A percentile compares a stretch with the other conserved stretches of the same genome.
Evolutionary conservation across 2,329 filamentous ascomycete genomes (phyloP).

Genomic region (Penicillium corylophilum): DNA sequence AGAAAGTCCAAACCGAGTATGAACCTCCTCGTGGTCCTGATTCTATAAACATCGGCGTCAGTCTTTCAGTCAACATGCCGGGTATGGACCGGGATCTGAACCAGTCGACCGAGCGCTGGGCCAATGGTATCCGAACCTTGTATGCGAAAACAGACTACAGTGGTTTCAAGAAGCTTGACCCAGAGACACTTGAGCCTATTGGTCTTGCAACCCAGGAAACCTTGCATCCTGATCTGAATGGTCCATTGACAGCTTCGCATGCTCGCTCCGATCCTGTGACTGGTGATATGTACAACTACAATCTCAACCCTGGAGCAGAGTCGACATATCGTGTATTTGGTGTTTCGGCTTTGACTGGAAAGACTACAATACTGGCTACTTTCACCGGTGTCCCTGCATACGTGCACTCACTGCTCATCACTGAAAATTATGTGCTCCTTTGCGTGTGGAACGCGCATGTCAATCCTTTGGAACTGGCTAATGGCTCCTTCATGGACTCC

Average conservation of each 20-base stretch:
- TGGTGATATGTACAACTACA: conserved; percentile 79
- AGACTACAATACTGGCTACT: conserved; percentile 69
- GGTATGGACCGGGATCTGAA: conserved; percentile 43
- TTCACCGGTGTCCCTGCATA: conserved; percentile 64
- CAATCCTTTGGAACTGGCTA: conserved; percentile 44
- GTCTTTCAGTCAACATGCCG: conserved; percentile 64
- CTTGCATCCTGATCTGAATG: conserved; percentile 68
- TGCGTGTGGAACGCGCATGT: conserved; percentile 69
- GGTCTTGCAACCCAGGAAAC: conserved; percentile 59
- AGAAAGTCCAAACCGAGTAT: conserved; percentile 54
- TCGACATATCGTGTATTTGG: conserved; percentile 69
- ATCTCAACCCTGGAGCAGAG: conserved; percentile 61
- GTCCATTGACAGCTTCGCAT: conserved; percentile 68
- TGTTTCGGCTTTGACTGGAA: conserved; percentile 60
- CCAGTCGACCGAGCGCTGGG: conserved; percentile 24
- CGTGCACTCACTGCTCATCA: conserved; percentile 79
- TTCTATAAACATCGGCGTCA: conserved; percentile 66
- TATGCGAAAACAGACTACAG: conserved; percentile 62
- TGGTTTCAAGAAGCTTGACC: conserved; percentile 62
- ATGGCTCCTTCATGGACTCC: conserved; percentile 56
- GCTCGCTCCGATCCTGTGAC: conserved; percentile 68
- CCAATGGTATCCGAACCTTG: conserved; percentile 48
- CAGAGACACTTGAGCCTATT: conserved; percentile 70
- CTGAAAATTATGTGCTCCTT: conserved; percentile 67
- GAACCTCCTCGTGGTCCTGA: conserved; percentile 50